Evolutionary conservation across 2,329 filamentous ascomycete species (phyloP), one percentile per base, ranked within the genome.

Genomic region (Xylaria sp.): DNA sequence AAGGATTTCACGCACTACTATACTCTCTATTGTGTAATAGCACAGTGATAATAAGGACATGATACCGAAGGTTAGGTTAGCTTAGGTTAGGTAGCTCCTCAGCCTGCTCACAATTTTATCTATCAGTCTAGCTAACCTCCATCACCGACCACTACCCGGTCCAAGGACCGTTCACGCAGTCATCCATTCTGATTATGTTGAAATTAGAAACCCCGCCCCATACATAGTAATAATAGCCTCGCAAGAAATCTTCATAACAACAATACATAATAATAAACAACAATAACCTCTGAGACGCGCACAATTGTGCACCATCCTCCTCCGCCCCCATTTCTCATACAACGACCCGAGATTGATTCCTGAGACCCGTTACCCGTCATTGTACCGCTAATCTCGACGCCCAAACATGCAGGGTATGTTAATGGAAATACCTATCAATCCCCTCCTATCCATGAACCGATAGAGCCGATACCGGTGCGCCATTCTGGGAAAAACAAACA

Each of bases 401-500:
- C 52, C 44, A 60, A 60, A 56, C 50, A 60, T 63, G 61, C 59
- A 39, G 61, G 61, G 59, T 62, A 60, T 62, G 54, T 54, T 52
- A 50, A 50, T 43, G 40, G 45, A 47, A 51, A 11, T 38, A 39
- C 46, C 52, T 45, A 37, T 49, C 59, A 19, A 50, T 50, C 24
- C 48, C 44, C 39, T 29, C 50, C 54, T 49, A 48, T 54, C 52
- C 45, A 21, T 43, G 20, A 52, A 49, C 52, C 50, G 26, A 52
- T 44, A 44, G 29, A 34, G 16, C 29, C 29, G 29, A 34, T 55
- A 41, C 61, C 57, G 40, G 40, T 60, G 58, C 65, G 61, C 63
- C 65, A 48, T 57, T 65, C 58, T 62, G 60, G 57, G 57, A 50
- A 63, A 50, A 42, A 52, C n/a, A n/a, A n/a, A n/a, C n/a, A n/a